phyloP scores from a whole-genome alignment of 495 filamentous ascomycete genomes.

The Xylaria intraflava region DNA sequence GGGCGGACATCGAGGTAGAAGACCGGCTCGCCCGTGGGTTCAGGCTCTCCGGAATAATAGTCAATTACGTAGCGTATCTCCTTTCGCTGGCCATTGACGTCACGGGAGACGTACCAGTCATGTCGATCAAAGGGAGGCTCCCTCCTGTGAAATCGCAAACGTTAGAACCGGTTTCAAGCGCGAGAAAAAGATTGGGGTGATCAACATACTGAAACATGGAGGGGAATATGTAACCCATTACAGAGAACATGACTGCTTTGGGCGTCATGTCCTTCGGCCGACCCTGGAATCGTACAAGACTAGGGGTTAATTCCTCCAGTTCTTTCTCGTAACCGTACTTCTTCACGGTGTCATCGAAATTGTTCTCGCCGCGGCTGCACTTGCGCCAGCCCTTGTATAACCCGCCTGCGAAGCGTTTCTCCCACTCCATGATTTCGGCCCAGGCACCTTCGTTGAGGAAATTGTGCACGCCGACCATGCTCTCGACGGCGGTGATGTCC shows the following conservation, averaged over 20 bases:
- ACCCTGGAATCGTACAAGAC: conserved; percentile 78
- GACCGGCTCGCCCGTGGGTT: conserved; percentile 85
- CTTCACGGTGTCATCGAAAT: conserved; percentile 27
- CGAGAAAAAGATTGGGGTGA: not conserved
- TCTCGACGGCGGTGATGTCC: conserved; percentile 85
- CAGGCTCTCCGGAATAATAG: conserved; percentile 84
- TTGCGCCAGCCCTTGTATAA: conserved; percentile 63
- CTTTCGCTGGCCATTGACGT: conserved; percentile 49
- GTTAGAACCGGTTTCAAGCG: conserved; percentile 8
- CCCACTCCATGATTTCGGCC: conserved; percentile 89
- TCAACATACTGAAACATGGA: conserved; percentile 59
- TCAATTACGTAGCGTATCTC: conserved; percentile 96
- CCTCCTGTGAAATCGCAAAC: conserved; percentile 37
- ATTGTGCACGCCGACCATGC: conserved; percentile 96
- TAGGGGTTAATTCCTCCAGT: conserved; percentile 47
- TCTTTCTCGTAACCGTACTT: conserved; percentile 33
- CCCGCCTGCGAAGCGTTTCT: conserved; percentile 71
- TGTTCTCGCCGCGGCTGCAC: conserved; percentile 66
- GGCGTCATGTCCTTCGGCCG: conserved; percentile 83
- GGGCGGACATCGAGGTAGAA: conserved; percentile 98
- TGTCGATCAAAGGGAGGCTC: conserved; percentile 95
- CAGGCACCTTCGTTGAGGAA: conserved; percentile 97
- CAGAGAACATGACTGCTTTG: conserved; percentile 74
- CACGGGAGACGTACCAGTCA: conserved; percentile 86
- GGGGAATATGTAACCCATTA: conserved; percentile 74